These are phyloP conservation scores for Chalaropsis ovoidea DNA, from an alignment of 2,329 filamentous ascomycete genomes.

Conservation along the genomic window DNA sequence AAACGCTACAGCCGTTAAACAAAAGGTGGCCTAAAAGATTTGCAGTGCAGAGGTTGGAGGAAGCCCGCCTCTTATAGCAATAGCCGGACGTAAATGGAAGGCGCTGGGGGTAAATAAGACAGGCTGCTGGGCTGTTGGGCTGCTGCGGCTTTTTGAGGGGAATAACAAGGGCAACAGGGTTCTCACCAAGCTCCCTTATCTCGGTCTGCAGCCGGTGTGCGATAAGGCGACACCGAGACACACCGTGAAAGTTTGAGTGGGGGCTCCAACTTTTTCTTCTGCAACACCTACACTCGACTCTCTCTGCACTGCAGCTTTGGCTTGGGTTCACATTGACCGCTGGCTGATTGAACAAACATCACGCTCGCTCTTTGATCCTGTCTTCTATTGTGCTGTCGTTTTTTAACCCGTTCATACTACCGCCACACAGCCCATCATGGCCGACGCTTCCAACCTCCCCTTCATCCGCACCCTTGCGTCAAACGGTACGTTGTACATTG, in stretches of 20 bases:
- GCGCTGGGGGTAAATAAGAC: neutral
- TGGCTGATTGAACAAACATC: too few relatives aligned
- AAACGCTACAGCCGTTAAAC: neutral
- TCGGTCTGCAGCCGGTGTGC: constrained; percentile 15
- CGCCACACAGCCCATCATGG: constrained; percentile 31
- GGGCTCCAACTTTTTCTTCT: constrained; percentile 24
- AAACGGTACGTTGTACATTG: constrained; percentile 50
- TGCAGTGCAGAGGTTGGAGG: neutral
- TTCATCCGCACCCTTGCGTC: constrained; percentile 79
- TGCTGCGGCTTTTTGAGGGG: constrained; percentile 8
- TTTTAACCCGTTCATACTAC: neutral
- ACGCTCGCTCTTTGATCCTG: too few relatives aligned
- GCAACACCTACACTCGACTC: neutral
- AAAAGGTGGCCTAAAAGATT: neutral
- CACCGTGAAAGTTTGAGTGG: constrained; percentile 25
- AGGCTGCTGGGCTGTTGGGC: neutral
- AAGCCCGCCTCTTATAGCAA: neutral
- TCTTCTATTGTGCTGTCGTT: neutral
- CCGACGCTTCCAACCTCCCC: constrained; percentile 46
- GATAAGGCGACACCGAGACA: constrained; percentile 24
- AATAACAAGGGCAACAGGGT: constrained; percentile 26
- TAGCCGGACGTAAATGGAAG: constrained; percentile 4
- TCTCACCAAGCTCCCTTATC: constrained; percentile 16
- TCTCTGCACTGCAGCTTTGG: neutral
- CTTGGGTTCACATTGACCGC: too few relatives aligned